Percentiles rank a stretch among this genome's conserved stretches.
Conservation (phyloP, 2,329 filamentous ascomycete species). For the Pyrenophora tritici-repentis region DNA sequence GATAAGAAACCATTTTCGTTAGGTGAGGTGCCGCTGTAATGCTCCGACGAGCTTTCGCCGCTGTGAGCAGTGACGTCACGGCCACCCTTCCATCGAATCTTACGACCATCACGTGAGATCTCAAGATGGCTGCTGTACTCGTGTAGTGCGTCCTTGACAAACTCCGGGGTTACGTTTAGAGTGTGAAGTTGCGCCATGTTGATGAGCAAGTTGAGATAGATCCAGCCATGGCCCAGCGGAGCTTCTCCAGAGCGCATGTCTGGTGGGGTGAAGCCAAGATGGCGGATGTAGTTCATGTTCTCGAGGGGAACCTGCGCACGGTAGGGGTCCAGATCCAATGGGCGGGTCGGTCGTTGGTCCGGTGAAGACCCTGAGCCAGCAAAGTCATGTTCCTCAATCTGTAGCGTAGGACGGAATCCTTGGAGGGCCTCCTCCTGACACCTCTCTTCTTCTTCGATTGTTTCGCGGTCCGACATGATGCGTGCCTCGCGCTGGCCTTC, state of each 20-base stretch:
- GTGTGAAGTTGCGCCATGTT: constrained; percentile 86
- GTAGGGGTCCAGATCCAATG: constrained; percentile 76
- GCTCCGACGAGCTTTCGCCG: constrained; percentile 60
- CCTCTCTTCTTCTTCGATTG: constrained; percentile 22
- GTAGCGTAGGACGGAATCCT: constrained; percentile 21
- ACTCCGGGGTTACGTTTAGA: constrained; percentile 78
- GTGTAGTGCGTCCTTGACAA: constrained; percentile 72
- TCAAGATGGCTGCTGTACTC: constrained; percentile 77
- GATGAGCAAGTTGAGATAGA: constrained; percentile 79
- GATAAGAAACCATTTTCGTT: constrained; percentile 49
- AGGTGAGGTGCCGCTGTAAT: constrained; percentile 53
- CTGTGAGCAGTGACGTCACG: constrained; percentile 67
- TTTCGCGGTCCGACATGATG: constrained; percentile 46
- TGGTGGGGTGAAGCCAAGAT: constrained; percentile 70
- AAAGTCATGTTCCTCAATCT: constrained; percentile 34
- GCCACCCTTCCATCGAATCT: constrained; percentile 79
- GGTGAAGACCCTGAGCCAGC: constrained; percentile 50
- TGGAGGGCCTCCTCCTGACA: constrained; percentile 22
- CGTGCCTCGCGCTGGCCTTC: constrained; percentile 55
- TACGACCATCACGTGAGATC: constrained; percentile 75
- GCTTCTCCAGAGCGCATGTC: constrained; percentile 57
- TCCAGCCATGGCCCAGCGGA: constrained; percentile 75
- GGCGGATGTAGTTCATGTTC: constrained; percentile 79
- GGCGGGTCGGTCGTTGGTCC: constrained; percentile 77
- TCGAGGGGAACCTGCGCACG: constrained; percentile 75